These are phyloP conservation scores for Aulographum hederae DNA, from an alignment of 2,329 filamentous ascomycete genomes.

Conservation along the genomic window DNA sequence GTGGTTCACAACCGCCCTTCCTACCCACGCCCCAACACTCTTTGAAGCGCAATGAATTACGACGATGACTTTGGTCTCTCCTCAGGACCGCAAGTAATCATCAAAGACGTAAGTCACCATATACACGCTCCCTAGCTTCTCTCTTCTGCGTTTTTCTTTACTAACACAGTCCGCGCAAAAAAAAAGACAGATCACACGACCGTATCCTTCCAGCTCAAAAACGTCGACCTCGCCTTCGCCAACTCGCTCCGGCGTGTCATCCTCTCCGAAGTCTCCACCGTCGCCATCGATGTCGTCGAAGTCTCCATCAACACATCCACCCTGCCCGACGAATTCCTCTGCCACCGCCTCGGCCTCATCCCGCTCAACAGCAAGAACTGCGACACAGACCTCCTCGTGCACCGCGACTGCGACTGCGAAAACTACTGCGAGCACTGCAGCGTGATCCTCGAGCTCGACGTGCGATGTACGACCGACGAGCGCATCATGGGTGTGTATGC, in stretches of 20 bases:
- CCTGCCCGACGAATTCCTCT: slow-evolving; percentile 87
- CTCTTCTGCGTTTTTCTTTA: no score
- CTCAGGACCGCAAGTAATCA: no score
- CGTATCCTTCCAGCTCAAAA: slow-evolving; percentile 81
- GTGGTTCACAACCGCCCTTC: no score
- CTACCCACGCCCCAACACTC: no score
- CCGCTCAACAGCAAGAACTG: slow-evolving; percentile 74
- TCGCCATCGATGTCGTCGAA: slow-evolving; percentile 89
- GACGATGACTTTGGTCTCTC: no score
- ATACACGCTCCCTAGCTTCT: no score
- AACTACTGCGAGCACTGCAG: slow-evolving; percentile 86
- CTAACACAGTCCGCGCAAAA: neutral
- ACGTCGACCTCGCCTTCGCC: slow-evolving; percentile 77
- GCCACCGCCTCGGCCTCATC: slow-evolving; percentile 77
- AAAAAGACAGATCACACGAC: slow-evolving; percentile 55
- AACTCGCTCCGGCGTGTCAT: slow-evolving; percentile 85
- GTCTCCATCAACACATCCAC: slow-evolving; percentile 90
- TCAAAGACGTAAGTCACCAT: no score
- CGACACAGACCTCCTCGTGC: slow-evolving; percentile 65
- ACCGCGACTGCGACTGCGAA: slow-evolving; percentile 92
- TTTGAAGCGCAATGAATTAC: no score
- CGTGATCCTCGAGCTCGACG: slow-evolving; percentile 68
- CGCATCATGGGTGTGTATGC: slow-evolving; percentile 91
- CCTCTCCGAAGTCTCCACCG: slow-evolving; percentile 82
- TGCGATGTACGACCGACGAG: slow-evolving; percentile 60